Evolutionary conservation across 495 filamentous ascomycete species (phyloP), one percentile per base, ranked within the genome.

Genomic region (Copromyces sp.): DNA sequence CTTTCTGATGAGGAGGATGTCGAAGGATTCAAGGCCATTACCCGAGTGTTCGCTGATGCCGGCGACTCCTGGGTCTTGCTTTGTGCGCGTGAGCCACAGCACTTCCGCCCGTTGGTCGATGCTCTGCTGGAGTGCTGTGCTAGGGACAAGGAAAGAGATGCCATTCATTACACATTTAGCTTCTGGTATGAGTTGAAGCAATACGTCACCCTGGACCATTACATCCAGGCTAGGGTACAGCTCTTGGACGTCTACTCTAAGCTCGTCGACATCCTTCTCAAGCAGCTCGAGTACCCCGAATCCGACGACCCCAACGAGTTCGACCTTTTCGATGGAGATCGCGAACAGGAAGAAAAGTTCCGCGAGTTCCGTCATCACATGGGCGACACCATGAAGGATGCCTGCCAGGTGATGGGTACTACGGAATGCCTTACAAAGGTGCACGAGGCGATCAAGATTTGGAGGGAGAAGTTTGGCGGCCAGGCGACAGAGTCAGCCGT

Each of bases 121-220:
- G 89, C 91, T 9, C 88, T 98, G 40, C 87, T 98, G 38, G 95
- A 99, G 81, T 97, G 94, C 80, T 93, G 91, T 73, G 91, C 91
- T 32, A 85, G 90, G 74, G 95, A 99, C 80, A 89, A 89, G 79
- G 94, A 98, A 69, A 86, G 91, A 71, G 95, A 98, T 69, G 94
- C 93, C 9, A 91, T 98, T 70, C 90, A 92, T 38, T 88, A 94
- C 73, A 99, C 95, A 1, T 98, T 98, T 81, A 88, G 89, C 69
- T 98, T 98, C 83, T 99, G 95, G 95, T 98, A 96, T 80, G 95
- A 99, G 80, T 84, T 99, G 70, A 99, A 99, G 84, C 94, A 97
- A 82, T 97, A 97, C 78, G 85, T 98, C 40, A 92, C 93, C 8
- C 81, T 98, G 41, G 94, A 97, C 8, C 90, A 90, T 73, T 98